Evolutionary conservation across 1,284 basidiomycete species (phyloP).

Genomic region (Baeospora myosura): DNA sequence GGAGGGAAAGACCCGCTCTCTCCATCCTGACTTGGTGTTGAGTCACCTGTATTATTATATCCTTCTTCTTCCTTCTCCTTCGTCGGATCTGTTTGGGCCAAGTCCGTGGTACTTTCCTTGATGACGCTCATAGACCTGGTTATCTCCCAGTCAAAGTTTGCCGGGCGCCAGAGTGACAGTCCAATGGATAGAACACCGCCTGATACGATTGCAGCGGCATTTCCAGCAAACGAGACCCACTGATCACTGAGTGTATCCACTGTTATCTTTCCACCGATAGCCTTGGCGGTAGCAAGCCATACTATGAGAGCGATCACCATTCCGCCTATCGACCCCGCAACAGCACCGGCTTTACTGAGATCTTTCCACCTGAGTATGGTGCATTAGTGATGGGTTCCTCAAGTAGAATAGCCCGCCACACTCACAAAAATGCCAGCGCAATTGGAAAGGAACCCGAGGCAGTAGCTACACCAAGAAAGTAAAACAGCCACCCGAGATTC

Average conservation of each 20-base stretch:
- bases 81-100: too few relatives aligned
- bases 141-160: conserved; percentile 32
- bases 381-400: background rate
- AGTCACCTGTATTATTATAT: too few relatives aligned
- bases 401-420: background rate
- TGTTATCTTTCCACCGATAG: conserved; percentile 31
- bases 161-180: conserved; percentile 30
- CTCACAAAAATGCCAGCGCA: too few relatives aligned
- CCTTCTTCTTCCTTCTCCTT: too few relatives aligned
- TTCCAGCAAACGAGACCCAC: conserved; percentile 34
- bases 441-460: too few relatives aligned
- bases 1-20: too few relatives aligned
- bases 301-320: conserved; percentile 35
- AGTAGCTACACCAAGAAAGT: too few relatives aligned
- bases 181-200: conserved; percentile 36
- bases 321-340: conserved; percentile 38
- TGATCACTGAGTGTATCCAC: conserved; percentile 27
- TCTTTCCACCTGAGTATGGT: conserved; percentile 14
- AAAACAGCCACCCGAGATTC: too few relatives aligned
- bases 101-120: too few relatives aligned
- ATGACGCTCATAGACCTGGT: conserved; percentile 12
- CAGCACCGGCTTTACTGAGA: conserved; percentile 17
- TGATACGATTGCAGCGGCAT: conserved; percentile 38
- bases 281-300: conserved; percentile 39
- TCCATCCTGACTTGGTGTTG: too few relatives aligned